Evolutionary conservation across 495 filamentous ascomycete genomes (phyloP).

Genomic region (Hyaloscypha hepaticicola): DNA sequence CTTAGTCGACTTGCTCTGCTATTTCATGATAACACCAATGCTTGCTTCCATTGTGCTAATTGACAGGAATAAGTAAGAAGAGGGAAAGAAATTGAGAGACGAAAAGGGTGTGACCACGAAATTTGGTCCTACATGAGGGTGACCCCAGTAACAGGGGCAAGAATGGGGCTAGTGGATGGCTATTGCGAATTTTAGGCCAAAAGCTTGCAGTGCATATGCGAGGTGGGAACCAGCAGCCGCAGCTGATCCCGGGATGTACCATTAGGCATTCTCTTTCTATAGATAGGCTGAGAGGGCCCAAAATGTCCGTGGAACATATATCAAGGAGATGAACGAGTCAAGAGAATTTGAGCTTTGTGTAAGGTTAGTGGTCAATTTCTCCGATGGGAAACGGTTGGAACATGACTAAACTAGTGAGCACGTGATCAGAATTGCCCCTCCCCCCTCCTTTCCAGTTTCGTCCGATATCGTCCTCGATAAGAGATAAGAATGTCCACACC

Average conservation of each 20-base stretch:
- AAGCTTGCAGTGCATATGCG: not conserved
- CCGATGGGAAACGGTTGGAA: not conserved
- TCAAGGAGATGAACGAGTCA: not conserved
- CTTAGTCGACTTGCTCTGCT: not conserved
- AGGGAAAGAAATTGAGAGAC: not conserved
- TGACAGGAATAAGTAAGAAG: not conserved
- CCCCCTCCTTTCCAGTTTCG: too few species aligned
- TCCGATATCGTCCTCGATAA: not conserved
- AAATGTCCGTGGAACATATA: not conserved
- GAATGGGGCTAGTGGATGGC: not conserved
- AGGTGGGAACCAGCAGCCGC: not conserved
- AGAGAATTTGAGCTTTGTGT: not conserved
- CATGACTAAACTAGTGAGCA: not conserved
- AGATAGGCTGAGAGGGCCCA: too few species aligned
- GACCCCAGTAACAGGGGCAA: not conserved
- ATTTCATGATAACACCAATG: not conserved
- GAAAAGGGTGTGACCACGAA: not conserved
- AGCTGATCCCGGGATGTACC: not conserved
- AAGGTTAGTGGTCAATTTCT: too few species aligned
- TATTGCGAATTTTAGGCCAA: conserved; percentile 5
- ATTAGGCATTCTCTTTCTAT: too few species aligned
- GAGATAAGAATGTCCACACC: not conserved
- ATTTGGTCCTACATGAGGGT: not conserved
- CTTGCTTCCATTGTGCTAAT: too few species aligned
- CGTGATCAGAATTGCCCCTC: not conserved